Percentiles rank a stretch among this genome's conserved stretches.
phyloP scores from a whole-genome alignment of 2,329 filamentous ascomycete genomes.

The Nannizziopsis arthrosporioides region DNA sequence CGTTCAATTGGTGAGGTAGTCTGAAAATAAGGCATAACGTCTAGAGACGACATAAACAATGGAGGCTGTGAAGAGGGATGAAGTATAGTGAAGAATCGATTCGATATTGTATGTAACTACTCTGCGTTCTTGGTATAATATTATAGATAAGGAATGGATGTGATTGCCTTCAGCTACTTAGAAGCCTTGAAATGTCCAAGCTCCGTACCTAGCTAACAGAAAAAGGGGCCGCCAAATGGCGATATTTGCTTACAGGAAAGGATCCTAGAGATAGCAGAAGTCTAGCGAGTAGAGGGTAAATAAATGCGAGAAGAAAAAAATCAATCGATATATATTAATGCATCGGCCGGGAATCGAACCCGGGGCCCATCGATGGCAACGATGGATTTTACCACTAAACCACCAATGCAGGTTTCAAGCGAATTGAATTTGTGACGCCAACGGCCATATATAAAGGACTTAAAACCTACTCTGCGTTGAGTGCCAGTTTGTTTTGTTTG shows the following conservation, averaged over 20 bases:
- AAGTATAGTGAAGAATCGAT: background rate
- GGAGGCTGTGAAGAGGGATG: background rate
- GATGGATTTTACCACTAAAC: constrained; percentile 46
- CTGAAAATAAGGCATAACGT: too few species aligned
- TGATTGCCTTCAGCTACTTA: too few species aligned
- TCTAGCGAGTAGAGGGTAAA: too few species aligned
- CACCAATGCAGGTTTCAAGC: constrained; percentile 24
- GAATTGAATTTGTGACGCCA: background rate
- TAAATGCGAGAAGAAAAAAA: constrained; percentile 1
- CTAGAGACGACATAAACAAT: background rate
- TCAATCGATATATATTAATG: constrained; percentile 17
- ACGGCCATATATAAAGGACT: background rate
- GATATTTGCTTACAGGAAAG: too few species aligned
- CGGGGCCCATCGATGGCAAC: constrained; percentile 44
- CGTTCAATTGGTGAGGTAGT: constrained; percentile 28
- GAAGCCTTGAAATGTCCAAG: too few species aligned
- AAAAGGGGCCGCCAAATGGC: too few species aligned
- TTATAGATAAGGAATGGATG: too few species aligned
- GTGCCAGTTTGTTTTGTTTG: background rate
- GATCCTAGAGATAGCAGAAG: background rate
- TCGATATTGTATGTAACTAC: too few species aligned
- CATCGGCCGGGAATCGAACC: constrained; percentile 38
- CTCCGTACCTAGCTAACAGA: too few species aligned
- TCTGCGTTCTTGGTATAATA: too few species aligned
- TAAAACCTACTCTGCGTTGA: background rate